Evolutionary conservation across 2,329 filamentous ascomycete genomes (phyloP).

Genomic region (Trichoderma simmonsii): DNA sequence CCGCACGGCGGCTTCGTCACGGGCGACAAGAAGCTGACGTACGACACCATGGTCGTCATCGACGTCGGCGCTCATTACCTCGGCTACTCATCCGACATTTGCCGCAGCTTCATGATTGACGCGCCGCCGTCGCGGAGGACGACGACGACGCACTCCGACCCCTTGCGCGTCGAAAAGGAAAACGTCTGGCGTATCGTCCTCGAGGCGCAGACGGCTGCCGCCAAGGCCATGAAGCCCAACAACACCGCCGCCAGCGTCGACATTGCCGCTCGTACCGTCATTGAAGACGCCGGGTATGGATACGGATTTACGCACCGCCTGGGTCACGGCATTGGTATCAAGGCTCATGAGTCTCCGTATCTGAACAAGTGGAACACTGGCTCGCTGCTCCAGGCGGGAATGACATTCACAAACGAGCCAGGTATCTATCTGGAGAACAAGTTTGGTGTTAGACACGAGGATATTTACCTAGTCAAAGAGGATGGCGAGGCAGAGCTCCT

Average conservation of each 20-base stretch:
- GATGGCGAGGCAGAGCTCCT: constrained; percentile 53
- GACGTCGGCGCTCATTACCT: constrained; percentile 61
- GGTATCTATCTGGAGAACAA: constrained; percentile 58
- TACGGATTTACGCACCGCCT: constrained; percentile 56
- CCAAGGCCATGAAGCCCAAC: constrained; percentile 47
- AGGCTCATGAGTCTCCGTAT: constrained; percentile 63
- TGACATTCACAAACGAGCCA: constrained; percentile 63
- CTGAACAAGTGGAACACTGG: constrained; percentile 59
- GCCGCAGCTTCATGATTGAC: constrained; percentile 57
- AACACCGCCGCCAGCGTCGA: constrained; percentile 58
- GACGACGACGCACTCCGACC: constrained; percentile 14
- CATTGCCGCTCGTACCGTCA: constrained; percentile 56
- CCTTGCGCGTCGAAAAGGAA: constrained; percentile 47
- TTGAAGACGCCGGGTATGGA: constrained; percentile 47
- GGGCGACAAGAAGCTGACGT: constrained; percentile 24
- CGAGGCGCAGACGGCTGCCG: constrained; percentile 58
- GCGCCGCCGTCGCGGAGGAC: constrained; percentile 24
- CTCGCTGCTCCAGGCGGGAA: constrained; percentile 49
- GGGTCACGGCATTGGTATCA: constrained; percentile 64
- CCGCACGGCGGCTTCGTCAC: constrained; percentile 53
- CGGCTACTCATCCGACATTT: constrained; percentile 63
- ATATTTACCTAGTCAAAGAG: constrained; percentile 56
- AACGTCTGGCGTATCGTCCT: constrained; percentile 59
- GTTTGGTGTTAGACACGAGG: constrained; percentile 62
- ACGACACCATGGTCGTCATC: constrained; percentile 43